A percentile compares a stretch with the other conserved stretches of the same genome.
Conservation (phyloP, 2,329 filamentous ascomycete species). For the Pseudogymnoascus sp. region DNA sequence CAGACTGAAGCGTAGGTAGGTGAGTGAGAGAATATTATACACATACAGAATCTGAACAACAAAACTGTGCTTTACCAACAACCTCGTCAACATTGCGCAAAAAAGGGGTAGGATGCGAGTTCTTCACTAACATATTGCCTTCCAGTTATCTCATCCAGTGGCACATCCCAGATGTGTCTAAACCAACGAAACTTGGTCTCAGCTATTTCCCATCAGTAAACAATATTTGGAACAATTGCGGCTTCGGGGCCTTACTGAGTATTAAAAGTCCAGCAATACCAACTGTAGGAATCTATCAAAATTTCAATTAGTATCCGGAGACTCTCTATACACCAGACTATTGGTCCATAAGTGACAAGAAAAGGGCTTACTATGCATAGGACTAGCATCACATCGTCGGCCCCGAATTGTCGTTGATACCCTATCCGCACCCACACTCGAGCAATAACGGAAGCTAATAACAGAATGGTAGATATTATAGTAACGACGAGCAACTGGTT, state of each 20-base stretch:
- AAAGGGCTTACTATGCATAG: background rate
- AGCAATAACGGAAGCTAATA: background rate
- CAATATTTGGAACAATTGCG: background rate
- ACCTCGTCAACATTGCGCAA: background rate
- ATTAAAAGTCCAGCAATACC: background rate
- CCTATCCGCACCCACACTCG: background rate
- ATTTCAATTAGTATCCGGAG: background rate
- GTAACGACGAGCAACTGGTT: background rate
- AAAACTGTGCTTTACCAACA: background rate
- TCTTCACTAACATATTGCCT: conserved; percentile 3
- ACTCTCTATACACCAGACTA: background rate
- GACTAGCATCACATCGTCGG: conserved; percentile 4
- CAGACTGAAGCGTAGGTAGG: background rate
- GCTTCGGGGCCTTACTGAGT: background rate
- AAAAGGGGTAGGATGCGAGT: background rate
- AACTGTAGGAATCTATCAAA: background rate
- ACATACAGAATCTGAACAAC: background rate
- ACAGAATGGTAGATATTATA: background rate
- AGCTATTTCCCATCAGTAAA: background rate
- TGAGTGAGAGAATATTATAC: background rate
- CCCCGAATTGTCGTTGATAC: background rate
- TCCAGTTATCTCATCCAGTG: background rate
- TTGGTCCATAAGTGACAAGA: background rate
- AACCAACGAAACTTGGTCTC: conserved; percentile 4
- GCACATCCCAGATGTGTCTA: conserved; percentile 5